Base-by-base conservation (phyloP, 2,329 filamentous ascomycete species). In the Fusarium miscanthi region DNA sequence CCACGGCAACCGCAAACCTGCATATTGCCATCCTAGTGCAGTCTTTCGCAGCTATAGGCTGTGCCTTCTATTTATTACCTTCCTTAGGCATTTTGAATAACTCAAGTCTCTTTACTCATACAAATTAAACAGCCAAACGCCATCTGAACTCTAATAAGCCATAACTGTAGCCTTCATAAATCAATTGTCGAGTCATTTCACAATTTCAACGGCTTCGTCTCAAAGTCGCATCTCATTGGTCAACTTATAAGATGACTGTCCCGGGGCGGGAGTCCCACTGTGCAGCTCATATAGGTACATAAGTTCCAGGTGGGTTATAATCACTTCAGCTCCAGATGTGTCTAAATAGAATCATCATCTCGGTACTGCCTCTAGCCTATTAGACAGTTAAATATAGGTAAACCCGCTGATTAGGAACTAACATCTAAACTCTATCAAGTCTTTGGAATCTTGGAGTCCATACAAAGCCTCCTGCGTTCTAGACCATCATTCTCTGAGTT, bases 181-280 rank as follows among this genome's bases (percentile, higher is more conserved):
- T 40, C 23, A 58, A 49, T 41, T 33, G 30, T 30, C 38, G 46
- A 58, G 42, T 27, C 56, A 49, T 52, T 49, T 68, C 41, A 38
- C 27, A 56, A 62, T n/a, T 52, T 57, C 21, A 42, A 57, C 64
- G 41, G 57, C 49, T 38, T 53, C 35, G 38, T 57, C 45, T 23
- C 38, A 41, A 30, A 25, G 12, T 40, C 17, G 19, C 27, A 27
- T 67, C 43, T 64, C n/a, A 73, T 73, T 74, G 70, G 62, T 10
- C 33, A 10, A 30, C 49, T 53, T 41, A 41, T 42, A 13, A 45
- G 19, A 49, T 16, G 57, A 43, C 54, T 51, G 49, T 58, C 58
- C 62, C 66, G 74, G 66, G 54, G 54, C 66, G 66, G 70, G 62
- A 72, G 53, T 59, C 58, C 70, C 70, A 66, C 66, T 60, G 61